Evolutionary conservation across 2,329 filamentous ascomycete genomes (phyloP).

Genomic region (Neofusicoccum ribis): DNA sequence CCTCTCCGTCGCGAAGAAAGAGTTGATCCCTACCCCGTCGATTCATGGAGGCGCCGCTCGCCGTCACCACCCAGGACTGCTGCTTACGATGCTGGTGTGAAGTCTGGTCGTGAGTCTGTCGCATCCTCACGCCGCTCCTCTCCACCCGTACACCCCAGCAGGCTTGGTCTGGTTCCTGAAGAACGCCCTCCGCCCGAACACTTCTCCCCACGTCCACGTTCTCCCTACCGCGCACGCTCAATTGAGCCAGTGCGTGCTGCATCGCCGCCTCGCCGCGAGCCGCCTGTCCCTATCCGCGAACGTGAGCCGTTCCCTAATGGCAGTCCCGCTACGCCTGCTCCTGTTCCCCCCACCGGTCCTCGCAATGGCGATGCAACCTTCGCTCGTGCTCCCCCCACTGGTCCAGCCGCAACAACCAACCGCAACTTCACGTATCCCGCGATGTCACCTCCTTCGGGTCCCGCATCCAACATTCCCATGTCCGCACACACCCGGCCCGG

Average conservation of each 20-base stretch:
- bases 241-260: slow-evolving; percentile 27
- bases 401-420: slow-evolving; percentile 35
- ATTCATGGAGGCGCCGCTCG: slow-evolving; percentile 56
- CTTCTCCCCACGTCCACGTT: slow-evolving; percentile 33
- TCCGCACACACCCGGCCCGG: slow-evolving; percentile 32
- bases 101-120: slow-evolving; percentile 56
- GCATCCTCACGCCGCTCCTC: slow-evolving; percentile 63
- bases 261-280: slow-evolving; percentile 2
- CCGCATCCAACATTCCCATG: slow-evolving; percentile 31
- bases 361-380: slow-evolving; percentile 37
- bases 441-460: slow-evolving; percentile 43
- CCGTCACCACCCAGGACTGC: slow-evolving; percentile 47
- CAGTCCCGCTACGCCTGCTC: slow-evolving; percentile 24
- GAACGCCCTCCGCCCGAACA: slow-evolving; percentile 30
- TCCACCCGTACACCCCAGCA: slow-evolving; percentile 58
- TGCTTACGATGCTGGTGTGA: slow-evolving; percentile 45
- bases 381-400: slow-evolving; percentile 39
- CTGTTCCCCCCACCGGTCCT: slow-evolving; percentile 37
- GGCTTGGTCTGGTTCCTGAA: slow-evolving; percentile 42
- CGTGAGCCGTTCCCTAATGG: slow-evolving; percentile 25
- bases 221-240: slow-evolving; percentile 26
- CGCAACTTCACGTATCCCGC: slow-evolving; percentile 28
- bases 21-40: slow-evolving; percentile 48
- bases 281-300: slow-evolving; percentile 25
- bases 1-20: slow-evolving; percentile 54